phyloP scores from a whole-genome alignment of 768 basidiomycete genomes.

The Rhodocollybia butyracea region DNA sequence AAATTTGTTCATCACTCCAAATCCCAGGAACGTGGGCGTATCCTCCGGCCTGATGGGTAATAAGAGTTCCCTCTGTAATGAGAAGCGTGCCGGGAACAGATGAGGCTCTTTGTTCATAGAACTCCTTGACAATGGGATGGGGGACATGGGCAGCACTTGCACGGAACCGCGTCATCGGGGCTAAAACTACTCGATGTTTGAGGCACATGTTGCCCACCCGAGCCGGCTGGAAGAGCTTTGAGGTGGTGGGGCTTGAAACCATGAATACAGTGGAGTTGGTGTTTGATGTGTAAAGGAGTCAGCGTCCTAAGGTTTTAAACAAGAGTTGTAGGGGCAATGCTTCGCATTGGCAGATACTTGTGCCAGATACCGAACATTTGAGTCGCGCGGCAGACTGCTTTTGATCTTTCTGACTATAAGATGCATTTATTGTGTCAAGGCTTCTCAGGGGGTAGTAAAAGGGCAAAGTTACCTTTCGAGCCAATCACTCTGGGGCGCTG shows the following conservation, averaged over 20 bases:
- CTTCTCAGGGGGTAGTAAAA: too few species aligned
- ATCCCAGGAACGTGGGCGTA: conserved; percentile 55
- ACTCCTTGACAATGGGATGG: conserved; percentile 32
- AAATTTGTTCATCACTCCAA: conserved; percentile 58
- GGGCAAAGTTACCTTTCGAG: too few species aligned
- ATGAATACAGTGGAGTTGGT: conserved; percentile 20
- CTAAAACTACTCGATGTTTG: conserved; percentile 31
- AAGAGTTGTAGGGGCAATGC: too few species aligned
- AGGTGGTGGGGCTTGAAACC: conserved; percentile 21
- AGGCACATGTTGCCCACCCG: too few species aligned
- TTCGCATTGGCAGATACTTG: too few species aligned
- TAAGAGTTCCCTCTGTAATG: conserved; percentile 55
- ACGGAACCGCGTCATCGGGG: conserved; percentile 31
- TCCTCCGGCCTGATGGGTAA: conserved; percentile 49
- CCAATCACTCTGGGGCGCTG: too few species aligned
- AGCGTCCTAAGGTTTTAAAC: conserved; percentile 18
- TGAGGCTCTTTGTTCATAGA: conserved; percentile 48
- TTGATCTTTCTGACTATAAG: too few species aligned
- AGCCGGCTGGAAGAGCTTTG: conserved; percentile 24
- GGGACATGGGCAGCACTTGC: conserved; percentile 21
- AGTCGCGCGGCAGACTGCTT: too few species aligned
- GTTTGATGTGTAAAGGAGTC: conserved; percentile 25
- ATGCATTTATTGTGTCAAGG: too few species aligned
- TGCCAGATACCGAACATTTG: too few species aligned
- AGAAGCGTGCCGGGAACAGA: conserved; percentile 49